Evolutionary conservation across 768 basidiomycete genomes (phyloP), one percentile per base, ranked within the genome.

Genomic region (Mycena latifolia): DNA sequence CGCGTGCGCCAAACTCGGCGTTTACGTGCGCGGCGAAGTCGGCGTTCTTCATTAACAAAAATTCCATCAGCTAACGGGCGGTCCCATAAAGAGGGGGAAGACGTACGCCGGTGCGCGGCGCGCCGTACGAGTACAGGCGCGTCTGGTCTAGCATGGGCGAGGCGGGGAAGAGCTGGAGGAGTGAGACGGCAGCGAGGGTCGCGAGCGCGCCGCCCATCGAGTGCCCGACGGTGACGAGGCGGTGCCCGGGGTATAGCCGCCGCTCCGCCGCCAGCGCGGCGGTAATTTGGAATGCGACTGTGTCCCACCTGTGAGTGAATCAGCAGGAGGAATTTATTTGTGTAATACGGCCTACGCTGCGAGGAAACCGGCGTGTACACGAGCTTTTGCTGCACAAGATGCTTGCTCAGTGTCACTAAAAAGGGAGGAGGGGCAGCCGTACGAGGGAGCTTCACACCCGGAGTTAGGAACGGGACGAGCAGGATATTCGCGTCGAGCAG

Each of bases 161-260:
- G 24, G 76, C 76, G 1, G 78, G 76, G 66, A 85, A 83, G 47
- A 82, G 80, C 51, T 80, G 76, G 56, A 80, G 78, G 22, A 87
- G 61, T 4, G 81, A 75, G 17, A 87, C 75, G 3, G 84, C 84
- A 2, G 82, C 84, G 2, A 88, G 73, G 3, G 83, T 77, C 1
- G 88, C 81, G 7, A 89, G 72, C 0, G 86, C 77, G 9, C 86
- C 88, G 12, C 88, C 88, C 12, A 88, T 74, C 1, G 87, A 88
- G 69, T 89, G 88, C 0, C 88, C 88, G 6, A 79, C 78, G 0
- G 82, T 82, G 11, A 84, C 80, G 33, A 88, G 73, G 1, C 78
- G 70, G 66, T 81, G 82, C 1, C 72, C 78, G 3, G 78, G 75
- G 61, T 85, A 76, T 4, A 63, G 62, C 14, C 71, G 66, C 1